Evolutionary conservation across 2,329 filamentous ascomycete species (phyloP).

Genomic region (Sordariomycetes sp.): DNA sequence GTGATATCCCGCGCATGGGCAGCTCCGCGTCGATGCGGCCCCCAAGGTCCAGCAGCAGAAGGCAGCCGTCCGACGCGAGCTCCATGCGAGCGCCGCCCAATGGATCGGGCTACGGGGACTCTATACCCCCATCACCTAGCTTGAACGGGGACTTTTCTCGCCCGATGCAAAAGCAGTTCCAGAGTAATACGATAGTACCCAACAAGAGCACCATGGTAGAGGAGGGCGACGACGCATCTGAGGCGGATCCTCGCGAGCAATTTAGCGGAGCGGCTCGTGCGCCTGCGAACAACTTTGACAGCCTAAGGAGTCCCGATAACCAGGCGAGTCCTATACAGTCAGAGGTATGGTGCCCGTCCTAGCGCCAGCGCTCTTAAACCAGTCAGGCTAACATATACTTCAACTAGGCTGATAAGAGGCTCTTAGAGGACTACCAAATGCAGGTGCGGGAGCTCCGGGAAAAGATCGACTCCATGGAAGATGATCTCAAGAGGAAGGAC

Average conservation of each 20-base stretch:
- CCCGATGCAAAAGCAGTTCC: conserved; percentile 79
- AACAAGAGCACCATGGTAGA: conserved; percentile 98
- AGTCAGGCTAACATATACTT: not conserved
- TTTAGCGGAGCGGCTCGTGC: conserved; percentile 31
- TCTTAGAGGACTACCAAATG: conserved; percentile 68
- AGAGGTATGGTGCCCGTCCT: conserved; percentile 22
- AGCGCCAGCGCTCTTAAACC: not conserved
- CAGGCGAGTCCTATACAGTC: conserved; percentile 21
- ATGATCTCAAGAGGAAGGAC: conserved; percentile 58
- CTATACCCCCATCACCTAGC: conserved; percentile 49
- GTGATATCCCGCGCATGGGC: conserved; percentile 55
- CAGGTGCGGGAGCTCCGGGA: conserved; percentile 67
- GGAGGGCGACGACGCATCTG: conserved; percentile 65
- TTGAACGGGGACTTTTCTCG: conserved; percentile 57
- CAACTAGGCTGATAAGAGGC: conserved; percentile 44
- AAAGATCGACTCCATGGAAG: conserved; percentile 63
- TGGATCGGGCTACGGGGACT: conserved; percentile 23
- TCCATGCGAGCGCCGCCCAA: conserved; percentile 35
- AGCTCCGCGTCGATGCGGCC: conserved; percentile 58
- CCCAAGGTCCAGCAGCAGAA: conserved; percentile 39
- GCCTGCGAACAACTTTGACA: conserved; percentile 9
- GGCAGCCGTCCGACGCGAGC: conserved; percentile 51
- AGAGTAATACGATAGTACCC: conserved; percentile 91
- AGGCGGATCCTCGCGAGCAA: conserved; percentile 39
- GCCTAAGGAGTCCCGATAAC: conserved; percentile 16